These are phyloP conservation scores for Pichia sp. DNA, from an alignment of 1,139 yeast genomes.

Conservation along the genomic window DNA sequence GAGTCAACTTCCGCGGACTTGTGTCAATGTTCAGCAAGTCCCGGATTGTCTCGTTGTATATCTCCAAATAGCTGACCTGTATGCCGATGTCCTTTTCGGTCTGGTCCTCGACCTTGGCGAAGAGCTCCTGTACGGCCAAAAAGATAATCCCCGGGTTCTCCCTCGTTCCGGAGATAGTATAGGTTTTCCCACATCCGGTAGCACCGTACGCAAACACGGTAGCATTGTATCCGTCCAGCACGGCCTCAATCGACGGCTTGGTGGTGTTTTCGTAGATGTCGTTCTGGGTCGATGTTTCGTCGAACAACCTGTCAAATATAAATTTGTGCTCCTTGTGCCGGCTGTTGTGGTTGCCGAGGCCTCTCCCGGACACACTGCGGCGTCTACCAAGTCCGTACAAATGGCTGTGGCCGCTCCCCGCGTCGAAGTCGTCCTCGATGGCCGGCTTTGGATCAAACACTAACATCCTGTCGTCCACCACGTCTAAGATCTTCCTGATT, in stretches of 20 bases:
- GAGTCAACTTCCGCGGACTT: conserved; percentile 41
- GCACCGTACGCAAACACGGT: conserved; percentile 98
- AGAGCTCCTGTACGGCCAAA: conserved; percentile 73
- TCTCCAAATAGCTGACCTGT: conserved; percentile 72
- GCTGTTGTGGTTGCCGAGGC: conserved; percentile 31
- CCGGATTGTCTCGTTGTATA: conserved; percentile 82
- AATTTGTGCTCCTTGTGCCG: conserved; percentile 73
- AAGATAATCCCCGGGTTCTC: conserved; percentile 77
- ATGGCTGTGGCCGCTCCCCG: not conserved
- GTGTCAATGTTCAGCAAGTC: conserved; percentile 55
- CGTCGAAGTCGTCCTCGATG: conserved; percentile 61
- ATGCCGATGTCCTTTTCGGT: conserved; percentile 52
- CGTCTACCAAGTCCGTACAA: conserved; percentile 22
- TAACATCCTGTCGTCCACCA: conserved; percentile 84
- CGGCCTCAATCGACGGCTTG: conserved; percentile 65
- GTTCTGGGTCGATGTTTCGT: conserved; percentile 56
- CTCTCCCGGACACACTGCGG: conserved; percentile 13
- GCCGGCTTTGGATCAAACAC: conserved; percentile 84
- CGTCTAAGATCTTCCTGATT: conserved; percentile 68
- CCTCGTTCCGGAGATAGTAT: conserved; percentile 76
- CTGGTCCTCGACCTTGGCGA: conserved; percentile 49
- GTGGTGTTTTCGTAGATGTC: conserved; percentile 69
- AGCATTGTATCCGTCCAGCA: conserved; percentile 81
- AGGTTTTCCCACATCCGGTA: conserved; percentile 98
- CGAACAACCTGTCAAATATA: conserved; percentile 78